Base-by-base conservation (phyloP, 805 yeast genomes). In the Ogataea neopini region DNA sequence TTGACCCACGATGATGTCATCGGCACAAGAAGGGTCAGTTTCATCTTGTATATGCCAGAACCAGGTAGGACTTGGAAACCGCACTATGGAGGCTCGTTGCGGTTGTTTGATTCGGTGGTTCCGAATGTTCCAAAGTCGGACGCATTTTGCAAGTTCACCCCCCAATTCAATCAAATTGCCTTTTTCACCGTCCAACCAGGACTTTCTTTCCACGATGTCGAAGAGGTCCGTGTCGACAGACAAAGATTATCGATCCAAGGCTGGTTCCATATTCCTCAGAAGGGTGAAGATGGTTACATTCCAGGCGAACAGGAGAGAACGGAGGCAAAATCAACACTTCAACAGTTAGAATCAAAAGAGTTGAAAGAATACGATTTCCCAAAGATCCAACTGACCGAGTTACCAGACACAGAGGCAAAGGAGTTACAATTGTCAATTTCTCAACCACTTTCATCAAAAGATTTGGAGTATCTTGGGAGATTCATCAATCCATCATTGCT, bases 211-310 rank as follows among this genome's bases (percentile, higher is more conserved):
- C 99, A 94, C 66, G 99, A 95, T 59, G 99, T 94, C 10, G 98
- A 95, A 69, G 99, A 94, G 66, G 99, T 95, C 1, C 78, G 84
- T 51, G 96, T 84, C 1, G 96, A 91, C 61, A 88, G 85, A 62
- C 96, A 90, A 53, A 77, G 99, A 61, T 71, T 94, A 29, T 88
- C 96, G 0, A 88, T 94, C 50, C 97, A 94, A 61, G 99, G 99
- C 1, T 95, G 99, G 99, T 95, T 92, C 63, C 99, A 94, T 66
- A 88, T 91, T 44, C 99, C 99, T 3, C 98, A 94, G 64, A 71
- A 71, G 9, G 97, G 96, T 8, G 99, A 94, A 67, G 82, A 79
- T 28, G 98, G 97, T 0, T 92, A 67, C 60, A 76, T 82, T 15
- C 81, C 80, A 30, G 96, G 95, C 5, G 96, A 89, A 62, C 90